These are phyloP conservation scores for Oleoguttula mirabilis DNA, from an alignment of 495 filamentous ascomycete species.

Conservation along the genomic window DNA sequence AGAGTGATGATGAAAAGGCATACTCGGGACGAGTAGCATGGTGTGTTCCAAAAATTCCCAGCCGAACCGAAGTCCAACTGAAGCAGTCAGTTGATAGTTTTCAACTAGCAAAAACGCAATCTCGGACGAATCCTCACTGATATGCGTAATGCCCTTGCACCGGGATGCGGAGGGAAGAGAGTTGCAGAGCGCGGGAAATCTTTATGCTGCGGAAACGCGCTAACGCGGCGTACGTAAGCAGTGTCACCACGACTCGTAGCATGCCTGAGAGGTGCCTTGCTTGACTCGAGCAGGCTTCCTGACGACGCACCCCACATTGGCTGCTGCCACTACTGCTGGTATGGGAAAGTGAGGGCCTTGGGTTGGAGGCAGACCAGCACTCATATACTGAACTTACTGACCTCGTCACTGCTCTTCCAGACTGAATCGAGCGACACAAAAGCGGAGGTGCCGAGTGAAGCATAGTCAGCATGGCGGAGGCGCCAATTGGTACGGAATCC, in stretches of 20 bases:
- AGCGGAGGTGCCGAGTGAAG: background rate
- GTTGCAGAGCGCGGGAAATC: background rate
- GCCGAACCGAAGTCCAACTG: conserved; percentile 36
- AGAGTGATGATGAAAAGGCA: conserved; percentile 18
- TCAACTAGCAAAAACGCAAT: conserved; percentile 46
- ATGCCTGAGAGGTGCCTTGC: background rate
- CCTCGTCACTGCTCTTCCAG: background rate
- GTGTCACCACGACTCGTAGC: too few species aligned
- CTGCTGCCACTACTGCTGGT: too few species aligned
- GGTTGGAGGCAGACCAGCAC: background rate
- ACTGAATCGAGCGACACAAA: background rate
- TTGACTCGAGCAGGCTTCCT: background rate
- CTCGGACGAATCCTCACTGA: conserved; percentile 46
- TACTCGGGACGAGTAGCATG: too few species aligned
- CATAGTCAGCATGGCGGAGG: conserved; percentile 21
- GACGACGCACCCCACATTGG: conserved; percentile 1
- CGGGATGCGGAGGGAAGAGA: conserved; percentile 3
- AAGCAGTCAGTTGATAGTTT: conserved; percentile 36
- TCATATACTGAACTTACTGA: background rate
- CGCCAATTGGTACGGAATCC: conserved; percentile 27
- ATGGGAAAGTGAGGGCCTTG: conserved; percentile 3
- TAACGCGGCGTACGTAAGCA: too few species aligned
- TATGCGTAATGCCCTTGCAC: conserved; percentile 42
- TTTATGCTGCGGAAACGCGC: too few species aligned
- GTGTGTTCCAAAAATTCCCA: conserved; percentile 37